Conservation (phyloP, 306 rosid species). For the Rosa persica region DNA sequence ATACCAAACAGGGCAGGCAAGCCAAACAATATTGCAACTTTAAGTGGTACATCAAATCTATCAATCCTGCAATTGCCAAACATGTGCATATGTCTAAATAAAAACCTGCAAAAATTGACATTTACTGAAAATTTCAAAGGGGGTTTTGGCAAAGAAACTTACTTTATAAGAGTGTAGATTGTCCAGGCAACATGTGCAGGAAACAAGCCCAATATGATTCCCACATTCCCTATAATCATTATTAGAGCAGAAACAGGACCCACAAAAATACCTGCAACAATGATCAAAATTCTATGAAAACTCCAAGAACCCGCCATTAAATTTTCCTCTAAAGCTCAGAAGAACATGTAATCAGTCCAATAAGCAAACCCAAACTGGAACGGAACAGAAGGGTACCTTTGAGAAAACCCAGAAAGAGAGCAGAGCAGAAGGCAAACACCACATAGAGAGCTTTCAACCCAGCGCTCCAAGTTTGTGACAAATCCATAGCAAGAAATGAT, state of each 20-base stretch:
- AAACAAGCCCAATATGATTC: constrained; percentile 59
- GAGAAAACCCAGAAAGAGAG: constrained; percentile 63
- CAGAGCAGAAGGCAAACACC: constrained; percentile 59
- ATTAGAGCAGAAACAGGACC: constrained; percentile 72
- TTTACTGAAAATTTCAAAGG: neutral
- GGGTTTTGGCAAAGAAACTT: constrained; percentile 7
- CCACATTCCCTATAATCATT: constrained; percentile 66
- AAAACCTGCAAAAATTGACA: neutral
- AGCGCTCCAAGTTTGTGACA: constrained; percentile 26
- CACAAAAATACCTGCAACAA: constrained; percentile 60
- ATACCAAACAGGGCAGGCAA: constrained; percentile 73
- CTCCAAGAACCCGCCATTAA: constrained; percentile 31
- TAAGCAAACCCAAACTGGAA: neutral
- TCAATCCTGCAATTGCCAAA: constrained; percentile 51
- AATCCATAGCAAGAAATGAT: constrained; percentile 37
- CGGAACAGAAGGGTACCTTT: constrained; percentile 54
- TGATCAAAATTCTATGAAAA: constrained; percentile 7
- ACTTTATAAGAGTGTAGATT: constrained; percentile 63
- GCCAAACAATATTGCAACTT: constrained; percentile 62
- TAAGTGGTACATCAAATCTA: constrained; percentile 60
- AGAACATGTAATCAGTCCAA: constrained; percentile 4
- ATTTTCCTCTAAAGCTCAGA: constrained; percentile 16
- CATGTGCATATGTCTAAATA: neutral
- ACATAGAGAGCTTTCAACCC: constrained; percentile 54
- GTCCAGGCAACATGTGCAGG: constrained; percentile 87